Evolutionary conservation across 1,284 basidiomycete species (phyloP).

Genomic region (Fomes fomentarius): DNA sequence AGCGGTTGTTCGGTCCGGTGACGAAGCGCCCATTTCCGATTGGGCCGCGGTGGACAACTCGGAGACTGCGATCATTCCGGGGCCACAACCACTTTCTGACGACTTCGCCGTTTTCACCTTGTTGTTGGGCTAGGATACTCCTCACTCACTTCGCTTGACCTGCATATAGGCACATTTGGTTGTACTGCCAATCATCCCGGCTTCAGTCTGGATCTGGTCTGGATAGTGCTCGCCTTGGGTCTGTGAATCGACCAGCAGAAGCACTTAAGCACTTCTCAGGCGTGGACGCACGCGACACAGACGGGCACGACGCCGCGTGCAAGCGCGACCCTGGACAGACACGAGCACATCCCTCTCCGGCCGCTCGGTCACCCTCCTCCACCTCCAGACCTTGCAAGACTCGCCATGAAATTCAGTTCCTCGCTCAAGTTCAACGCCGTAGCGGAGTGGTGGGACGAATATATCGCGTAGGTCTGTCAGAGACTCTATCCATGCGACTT

Average conservation of each 20-base stretch:
- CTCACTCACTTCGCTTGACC: too few relatives aligned
- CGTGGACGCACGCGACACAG: not conserved
- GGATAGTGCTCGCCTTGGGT: too few relatives aligned
- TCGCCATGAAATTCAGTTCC: conserved; percentile 68
- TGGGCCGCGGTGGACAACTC: too few relatives aligned
- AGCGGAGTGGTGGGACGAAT: conserved; percentile 94
- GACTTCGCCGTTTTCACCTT: too few relatives aligned
- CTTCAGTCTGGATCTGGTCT: too few relatives aligned
- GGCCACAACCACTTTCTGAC: too few relatives aligned
- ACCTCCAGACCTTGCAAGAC: conserved; percentile 23
- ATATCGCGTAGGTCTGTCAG: conserved; percentile 71
- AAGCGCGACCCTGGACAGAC: conserved; percentile 16
- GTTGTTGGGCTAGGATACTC: too few relatives aligned
- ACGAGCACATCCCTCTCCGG: conserved; percentile 33
- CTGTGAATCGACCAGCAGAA: too few relatives aligned
- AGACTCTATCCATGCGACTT: not conserved
- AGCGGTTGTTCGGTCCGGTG: not conserved
- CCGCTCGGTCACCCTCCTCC: conserved; percentile 24
- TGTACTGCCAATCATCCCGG: too few relatives aligned
- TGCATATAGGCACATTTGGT: too few relatives aligned
- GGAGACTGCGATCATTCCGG: too few relatives aligned
- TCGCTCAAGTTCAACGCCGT: conserved; percentile 94
- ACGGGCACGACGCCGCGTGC: conserved; percentile 4
- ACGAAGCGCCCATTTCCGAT: too few relatives aligned
- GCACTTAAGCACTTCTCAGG: conserved; percentile 6